phyloP scores from a whole-genome alignment of 2,329 filamentous ascomycete species.

The Orbilia javanica region DNA sequence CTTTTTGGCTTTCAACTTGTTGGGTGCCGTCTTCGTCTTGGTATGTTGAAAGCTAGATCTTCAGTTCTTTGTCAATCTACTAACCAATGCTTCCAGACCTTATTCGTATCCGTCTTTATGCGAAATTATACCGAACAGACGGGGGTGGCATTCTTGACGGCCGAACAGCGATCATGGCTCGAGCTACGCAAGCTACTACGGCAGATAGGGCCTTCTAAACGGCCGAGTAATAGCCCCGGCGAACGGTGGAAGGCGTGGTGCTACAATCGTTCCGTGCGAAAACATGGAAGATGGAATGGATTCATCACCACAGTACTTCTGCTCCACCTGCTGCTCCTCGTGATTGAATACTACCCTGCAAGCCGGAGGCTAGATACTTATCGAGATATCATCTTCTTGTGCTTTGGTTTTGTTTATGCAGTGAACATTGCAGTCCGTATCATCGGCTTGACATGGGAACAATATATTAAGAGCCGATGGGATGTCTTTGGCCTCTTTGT shows the following conservation, averaged over 20 bases:
- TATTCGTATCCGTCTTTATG: constrained; percentile 99
- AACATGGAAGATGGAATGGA: constrained; percentile 90
- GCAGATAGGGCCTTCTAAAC: constrained; percentile 94
- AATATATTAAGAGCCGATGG: constrained; percentile 94
- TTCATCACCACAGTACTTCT: constrained; percentile 83
- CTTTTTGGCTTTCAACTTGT: constrained; percentile 94
- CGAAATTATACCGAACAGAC: constrained; percentile 99
- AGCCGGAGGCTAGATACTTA: constrained; percentile 76
- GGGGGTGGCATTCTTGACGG: constrained; percentile 93
- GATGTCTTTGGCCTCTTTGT: constrained; percentile 87
- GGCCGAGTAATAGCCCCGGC: constrained; percentile 82
- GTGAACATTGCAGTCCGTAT: constrained; percentile 86
- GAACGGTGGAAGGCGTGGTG: constrained; percentile 91
- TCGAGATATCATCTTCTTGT: constrained; percentile 78
- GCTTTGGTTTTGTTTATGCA: constrained; percentile 84
- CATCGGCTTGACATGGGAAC: constrained; percentile 87
- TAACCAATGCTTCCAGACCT: constrained; percentile 68
- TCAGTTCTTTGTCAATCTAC: not conserved
- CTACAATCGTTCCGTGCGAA: constrained; percentile 92
- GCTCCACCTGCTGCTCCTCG: constrained; percentile 83
- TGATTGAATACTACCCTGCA: constrained; percentile 87
- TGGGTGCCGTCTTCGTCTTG: constrained; percentile 95
- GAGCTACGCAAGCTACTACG: constrained; percentile 90
- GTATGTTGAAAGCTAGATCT: constrained; percentile 38
- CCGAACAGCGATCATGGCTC: constrained; percentile 96